These are phyloP conservation scores for Blepharisma stoltei DNA, from an alignment of 73 alveolate species.

Conservation along the genomic window DNA sequence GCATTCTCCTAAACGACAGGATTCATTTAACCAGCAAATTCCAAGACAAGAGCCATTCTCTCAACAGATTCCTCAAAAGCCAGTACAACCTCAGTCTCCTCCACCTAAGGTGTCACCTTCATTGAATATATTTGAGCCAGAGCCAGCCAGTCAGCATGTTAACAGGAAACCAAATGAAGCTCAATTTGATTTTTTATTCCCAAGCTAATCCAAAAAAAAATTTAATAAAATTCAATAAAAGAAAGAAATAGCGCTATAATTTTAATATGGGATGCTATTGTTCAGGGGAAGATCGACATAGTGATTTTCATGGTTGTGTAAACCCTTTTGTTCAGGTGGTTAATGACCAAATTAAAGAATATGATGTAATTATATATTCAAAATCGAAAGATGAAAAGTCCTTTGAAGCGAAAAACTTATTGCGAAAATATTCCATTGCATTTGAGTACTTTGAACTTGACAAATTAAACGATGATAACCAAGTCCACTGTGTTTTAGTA, in stretches of 20 bases:
- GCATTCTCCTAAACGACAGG: neutral
- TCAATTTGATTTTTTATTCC: too few relatives aligned
- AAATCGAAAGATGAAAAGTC: slow-evolving; percentile 13
- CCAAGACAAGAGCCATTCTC: too few relatives aligned
- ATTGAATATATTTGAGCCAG: too few relatives aligned
- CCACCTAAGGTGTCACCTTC: too few relatives aligned
- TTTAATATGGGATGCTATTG: slow-evolving; percentile 13
- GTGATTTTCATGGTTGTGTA: neutral
- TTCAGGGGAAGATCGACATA: neutral
- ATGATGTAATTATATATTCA: slow-evolving; percentile 8
- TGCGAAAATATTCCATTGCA: neutral
- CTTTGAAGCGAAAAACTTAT: neutral
- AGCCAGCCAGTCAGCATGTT: too few relatives aligned
- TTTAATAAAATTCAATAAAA: too few relatives aligned
- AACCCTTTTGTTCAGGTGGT: neutral
- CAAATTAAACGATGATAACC: slow-evolving; percentile 6
- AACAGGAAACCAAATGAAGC: too few relatives aligned
- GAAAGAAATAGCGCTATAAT: too few relatives aligned
- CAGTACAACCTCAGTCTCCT: too few relatives aligned
- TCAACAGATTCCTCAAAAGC: too few relatives aligned
- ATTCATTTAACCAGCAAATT: too few relatives aligned
- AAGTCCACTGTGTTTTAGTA: slow-evolving; percentile 4
- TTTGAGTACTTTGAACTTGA: slow-evolving; percentile 28
- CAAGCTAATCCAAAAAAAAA: too few relatives aligned
- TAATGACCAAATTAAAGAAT: neutral